phyloP scores from a whole-genome alignment of 441 rosid genomes.

The California macrophylla region DNA sequence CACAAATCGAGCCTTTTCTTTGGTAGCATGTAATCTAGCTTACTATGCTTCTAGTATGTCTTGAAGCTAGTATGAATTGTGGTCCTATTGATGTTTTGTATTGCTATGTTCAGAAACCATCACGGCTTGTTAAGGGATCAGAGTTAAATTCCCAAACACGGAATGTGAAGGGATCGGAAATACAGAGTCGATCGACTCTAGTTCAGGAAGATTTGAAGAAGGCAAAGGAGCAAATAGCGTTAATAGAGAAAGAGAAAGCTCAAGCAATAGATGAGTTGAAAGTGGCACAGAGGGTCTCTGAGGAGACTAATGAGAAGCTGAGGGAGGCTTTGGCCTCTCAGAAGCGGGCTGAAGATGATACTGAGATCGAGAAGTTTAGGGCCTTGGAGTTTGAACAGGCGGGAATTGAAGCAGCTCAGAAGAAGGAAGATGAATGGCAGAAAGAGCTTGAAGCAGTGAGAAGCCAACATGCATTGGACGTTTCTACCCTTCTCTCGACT shows the following conservation, averaged over 20 bases:
- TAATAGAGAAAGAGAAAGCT: constrained; percentile 62
- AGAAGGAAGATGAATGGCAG: constrained; percentile 56
- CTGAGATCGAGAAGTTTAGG: constrained; percentile 72
- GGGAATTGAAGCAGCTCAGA: constrained; percentile 71
- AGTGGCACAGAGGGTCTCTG: constrained; percentile 50
- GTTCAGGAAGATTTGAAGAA: constrained; percentile 73
- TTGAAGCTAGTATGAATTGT: constrained; percentile 4
- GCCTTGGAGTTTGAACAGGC: constrained; percentile 75
- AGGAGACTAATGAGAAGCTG: constrained; percentile 66
- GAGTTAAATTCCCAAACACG: neutral
- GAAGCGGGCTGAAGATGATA: constrained; percentile 66
- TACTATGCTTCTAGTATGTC: neutral
- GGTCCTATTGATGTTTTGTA: constrained; percentile 17
- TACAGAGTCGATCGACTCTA: constrained; percentile 49
- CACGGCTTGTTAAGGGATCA: neutral
- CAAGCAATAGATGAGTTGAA: constrained; percentile 56
- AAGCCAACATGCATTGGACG: constrained; percentile 72
- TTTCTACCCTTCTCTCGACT: constrained; percentile 60
- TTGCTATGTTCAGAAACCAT: constrained; percentile 39
- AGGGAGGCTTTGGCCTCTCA: constrained; percentile 73
- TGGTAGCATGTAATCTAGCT: no score
- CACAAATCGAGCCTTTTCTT: no score
- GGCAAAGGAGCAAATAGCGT: constrained; percentile 55
- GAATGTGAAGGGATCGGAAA: constrained; percentile 7
- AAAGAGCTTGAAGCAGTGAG: constrained; percentile 63